A percentile compares a stretch with the other conserved stretches of the same genome.
phyloP scores from a whole-genome alignment of 2,329 filamentous ascomycete species.

The Pseudogymnoascus sp. region DNA sequence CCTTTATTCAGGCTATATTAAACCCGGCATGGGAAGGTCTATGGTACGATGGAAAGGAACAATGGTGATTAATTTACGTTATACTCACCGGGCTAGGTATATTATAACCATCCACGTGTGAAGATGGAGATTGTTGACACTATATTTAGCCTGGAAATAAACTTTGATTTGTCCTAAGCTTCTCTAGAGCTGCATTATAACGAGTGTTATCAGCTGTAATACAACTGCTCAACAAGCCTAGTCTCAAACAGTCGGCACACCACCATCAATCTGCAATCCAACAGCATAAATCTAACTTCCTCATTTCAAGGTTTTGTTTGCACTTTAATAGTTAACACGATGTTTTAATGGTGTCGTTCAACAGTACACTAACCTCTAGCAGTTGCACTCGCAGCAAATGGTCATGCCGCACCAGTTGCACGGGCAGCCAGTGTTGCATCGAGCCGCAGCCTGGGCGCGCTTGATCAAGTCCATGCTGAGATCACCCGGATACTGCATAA shows the following conservation, averaged over 20 bases:
- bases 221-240: neutral
- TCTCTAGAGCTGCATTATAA: neutral
- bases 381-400: neutral
- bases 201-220: neutral
- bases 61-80: neutral
- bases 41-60: neutral
- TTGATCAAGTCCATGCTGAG: neutral
- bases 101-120: neutral
- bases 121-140: neutral
- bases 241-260: neutral
- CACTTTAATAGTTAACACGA: neutral
- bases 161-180: neutral
- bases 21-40: neutral
- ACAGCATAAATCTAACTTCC: neutral
- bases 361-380: neutral
- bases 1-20: neutral
- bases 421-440: neutral
- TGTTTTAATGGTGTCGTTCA: neutral
- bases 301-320: neutral
- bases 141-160: neutral
- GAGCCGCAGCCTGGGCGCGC: neutral
- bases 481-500: neutral
- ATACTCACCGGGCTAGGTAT: neutral
- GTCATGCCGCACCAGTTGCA: conserved; percentile 1
- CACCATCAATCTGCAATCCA: neutral